Evolutionary conservation across 2,329 filamentous ascomycete species (phyloP).

Genomic region (Coniella vitis): DNA sequence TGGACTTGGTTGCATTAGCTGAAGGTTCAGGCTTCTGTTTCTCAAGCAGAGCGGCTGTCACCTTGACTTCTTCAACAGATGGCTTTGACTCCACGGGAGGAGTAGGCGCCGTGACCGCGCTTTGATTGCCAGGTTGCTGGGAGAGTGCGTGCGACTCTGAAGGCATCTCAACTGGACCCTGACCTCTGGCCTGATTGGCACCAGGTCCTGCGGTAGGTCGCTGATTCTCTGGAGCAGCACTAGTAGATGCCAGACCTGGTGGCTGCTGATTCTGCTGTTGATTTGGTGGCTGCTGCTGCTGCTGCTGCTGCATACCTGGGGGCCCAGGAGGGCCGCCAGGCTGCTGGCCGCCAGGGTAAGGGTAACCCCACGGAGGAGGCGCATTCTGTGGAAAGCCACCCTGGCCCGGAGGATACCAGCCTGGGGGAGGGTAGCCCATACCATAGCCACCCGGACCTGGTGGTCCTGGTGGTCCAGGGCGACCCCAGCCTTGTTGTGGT

Average conservation of each 20-base stretch:
- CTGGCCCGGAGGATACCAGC: conserved; percentile 71
- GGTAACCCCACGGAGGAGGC: conserved; percentile 52
- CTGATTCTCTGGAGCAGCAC: conserved; percentile 29
- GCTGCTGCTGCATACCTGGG: conserved; percentile 23
- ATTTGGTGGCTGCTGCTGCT: conserved; percentile 24
- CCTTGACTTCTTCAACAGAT: conserved; percentile 44
- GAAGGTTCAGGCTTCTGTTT: conserved; percentile 25
- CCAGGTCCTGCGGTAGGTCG: conserved; percentile 46
- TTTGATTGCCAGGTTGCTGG: conserved; percentile 38
- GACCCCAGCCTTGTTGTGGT: conserved; percentile 24
- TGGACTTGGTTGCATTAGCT: conserved; percentile 25
- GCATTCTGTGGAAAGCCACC: conserved; percentile 66
- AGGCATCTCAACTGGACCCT: conserved; percentile 33
- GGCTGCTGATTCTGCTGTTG: conserved; percentile 27
- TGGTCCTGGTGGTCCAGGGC: conserved; percentile 19
- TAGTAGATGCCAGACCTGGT: conserved; percentile 15
- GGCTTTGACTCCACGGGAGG: conserved; percentile 65
- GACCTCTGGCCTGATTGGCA: conserved; percentile 38
- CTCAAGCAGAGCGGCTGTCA: conserved; percentile 45
- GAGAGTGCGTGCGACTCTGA: conserved; percentile 47
- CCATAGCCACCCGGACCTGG: conserved; percentile 35
- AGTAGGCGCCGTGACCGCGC: conserved; percentile 43
- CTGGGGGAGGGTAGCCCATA: conserved; percentile 69
- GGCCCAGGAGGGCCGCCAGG: conserved; percentile 24
- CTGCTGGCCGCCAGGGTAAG: conserved; percentile 47